phyloP scores from a whole-genome alignment of 495 filamentous ascomycete species.

The Podospora sp. region DNA sequence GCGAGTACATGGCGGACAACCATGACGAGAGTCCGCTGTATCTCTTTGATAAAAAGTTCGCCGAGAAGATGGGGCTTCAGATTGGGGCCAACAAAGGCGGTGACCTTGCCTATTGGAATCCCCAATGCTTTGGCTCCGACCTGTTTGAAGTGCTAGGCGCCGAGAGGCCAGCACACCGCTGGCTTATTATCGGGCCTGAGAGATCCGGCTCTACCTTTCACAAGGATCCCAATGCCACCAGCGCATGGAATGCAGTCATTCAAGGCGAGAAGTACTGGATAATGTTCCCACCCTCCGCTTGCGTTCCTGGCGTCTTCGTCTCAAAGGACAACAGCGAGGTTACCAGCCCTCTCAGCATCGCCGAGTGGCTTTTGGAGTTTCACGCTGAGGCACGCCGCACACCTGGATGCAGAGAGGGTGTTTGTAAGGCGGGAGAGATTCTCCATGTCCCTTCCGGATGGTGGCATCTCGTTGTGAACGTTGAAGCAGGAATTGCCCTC shows the following conservation, averaged over 20 bases:
- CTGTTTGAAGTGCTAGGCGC: slow-evolving; percentile 80
- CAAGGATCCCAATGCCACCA: slow-evolving; percentile 71
- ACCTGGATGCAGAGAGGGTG: slow-evolving; percentile 80
- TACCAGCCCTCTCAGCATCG: slow-evolving; percentile 90
- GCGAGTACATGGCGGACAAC: slow-evolving; percentile 80
- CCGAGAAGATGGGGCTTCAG: slow-evolving; percentile 78
- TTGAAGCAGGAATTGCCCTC: slow-evolving; percentile 79
- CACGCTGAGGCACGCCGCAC: slow-evolving; percentile 82
- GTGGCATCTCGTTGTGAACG: slow-evolving; percentile 96
- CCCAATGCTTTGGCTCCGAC: slow-evolving; percentile 85
- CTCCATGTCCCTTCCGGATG: slow-evolving; percentile 90
- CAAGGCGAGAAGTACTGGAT: slow-evolving; percentile 97
- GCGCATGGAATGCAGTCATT: slow-evolving; percentile 95
- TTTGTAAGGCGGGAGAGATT: slow-evolving; percentile 86
- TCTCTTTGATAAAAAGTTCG: slow-evolving; percentile 86
- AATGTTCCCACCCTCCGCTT: slow-evolving; percentile 69
- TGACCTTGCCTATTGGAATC: slow-evolving; percentile 75
- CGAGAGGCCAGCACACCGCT: slow-evolving; percentile 83
- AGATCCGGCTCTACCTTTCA: slow-evolving; percentile 95
- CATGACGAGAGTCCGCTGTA: slow-evolving; percentile 90
- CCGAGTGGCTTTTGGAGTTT: slow-evolving; percentile 92
- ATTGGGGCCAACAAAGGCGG: slow-evolving; percentile 52
- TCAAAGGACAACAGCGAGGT: slow-evolving; percentile 93
- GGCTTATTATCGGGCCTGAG: slow-evolving; percentile 90
- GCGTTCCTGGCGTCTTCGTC: slow-evolving; percentile 82